These are phyloP conservation scores for Pichia cabralensis DNA, from an alignment of 805 yeast species.

Conservation along the genomic window DNA sequence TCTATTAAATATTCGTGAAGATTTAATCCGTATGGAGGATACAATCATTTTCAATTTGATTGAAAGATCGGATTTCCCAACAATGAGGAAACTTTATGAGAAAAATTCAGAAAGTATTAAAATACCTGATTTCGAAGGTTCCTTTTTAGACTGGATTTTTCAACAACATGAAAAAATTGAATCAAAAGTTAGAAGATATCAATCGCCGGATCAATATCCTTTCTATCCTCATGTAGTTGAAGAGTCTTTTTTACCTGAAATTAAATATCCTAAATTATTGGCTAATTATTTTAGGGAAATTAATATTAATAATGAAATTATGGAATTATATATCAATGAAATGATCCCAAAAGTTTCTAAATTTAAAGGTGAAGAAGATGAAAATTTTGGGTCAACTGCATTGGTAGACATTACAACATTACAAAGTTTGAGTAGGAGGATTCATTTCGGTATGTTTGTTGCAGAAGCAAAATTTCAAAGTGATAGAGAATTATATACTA, in stretches of 20 bases:
- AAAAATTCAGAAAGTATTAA: constrained; percentile 32
- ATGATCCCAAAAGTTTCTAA: constrained; percentile 70
- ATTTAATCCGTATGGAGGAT: constrained; percentile 90
- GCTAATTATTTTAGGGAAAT: constrained; percentile 68
- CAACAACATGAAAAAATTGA: constrained; percentile 64
- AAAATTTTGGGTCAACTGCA: constrained; percentile 83
- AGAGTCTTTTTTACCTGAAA: constrained; percentile 65
- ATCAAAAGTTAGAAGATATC: constrained; percentile 78
- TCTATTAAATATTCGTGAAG: constrained; percentile 71
- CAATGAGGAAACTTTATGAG: constrained; percentile 67
- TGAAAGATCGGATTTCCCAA: constrained; percentile 83
- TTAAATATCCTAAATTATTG: constrained; percentile 69
- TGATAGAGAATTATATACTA: constrained; percentile 53
- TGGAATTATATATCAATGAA: constrained; percentile 53
- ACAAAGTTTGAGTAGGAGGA: constrained; percentile 82
- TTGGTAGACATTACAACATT: constrained; percentile 76
- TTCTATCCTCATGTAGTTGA: constrained; percentile 65
- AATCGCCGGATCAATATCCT: constrained; percentile 91
- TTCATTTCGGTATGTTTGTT: constrained; percentile 95
- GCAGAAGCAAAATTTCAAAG: constrained; percentile 86
- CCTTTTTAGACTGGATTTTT: constrained; percentile 82
- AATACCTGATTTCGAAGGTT: constrained; percentile 60
- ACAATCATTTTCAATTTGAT: constrained; percentile 87
- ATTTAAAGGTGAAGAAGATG: constrained; percentile 61
- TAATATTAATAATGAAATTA: constrained; percentile 65